A percentile compares a stretch with the other conserved stretches of the same genome.
Evolutionary conservation across 1,139 yeast genomes (phyloP).

Genomic region (Spencermartinsiella ligniputridi): DNA sequence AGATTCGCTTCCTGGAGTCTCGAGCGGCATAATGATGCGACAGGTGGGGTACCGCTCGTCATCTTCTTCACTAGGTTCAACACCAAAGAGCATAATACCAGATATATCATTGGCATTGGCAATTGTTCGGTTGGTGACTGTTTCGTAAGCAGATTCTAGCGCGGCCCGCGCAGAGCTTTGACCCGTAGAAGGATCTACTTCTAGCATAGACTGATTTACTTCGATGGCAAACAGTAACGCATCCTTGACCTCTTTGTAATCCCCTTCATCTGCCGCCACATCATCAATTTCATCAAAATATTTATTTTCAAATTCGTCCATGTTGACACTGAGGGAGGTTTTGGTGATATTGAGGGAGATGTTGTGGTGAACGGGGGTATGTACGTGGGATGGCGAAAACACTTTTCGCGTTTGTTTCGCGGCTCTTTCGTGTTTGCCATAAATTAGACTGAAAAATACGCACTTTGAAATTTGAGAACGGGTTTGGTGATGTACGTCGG

Average conservation of each 20-base stretch:
- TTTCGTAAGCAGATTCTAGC: slow-evolving; percentile 30
- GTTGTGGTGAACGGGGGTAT: too few species aligned
- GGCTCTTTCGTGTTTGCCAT: neutral
- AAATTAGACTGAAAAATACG: neutral
- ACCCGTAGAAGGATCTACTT: slow-evolving; percentile 12
- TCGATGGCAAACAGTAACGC: slow-evolving; percentile 36
- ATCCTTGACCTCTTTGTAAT: slow-evolving; percentile 28
- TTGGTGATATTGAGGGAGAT: too few species aligned
- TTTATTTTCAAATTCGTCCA: neutral
- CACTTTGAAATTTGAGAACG: neutral
- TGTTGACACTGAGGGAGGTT: too few species aligned
- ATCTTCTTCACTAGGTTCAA: slow-evolving; percentile 18
- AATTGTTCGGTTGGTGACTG: slow-evolving; percentile 30
- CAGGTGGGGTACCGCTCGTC: slow-evolving; percentile 18
- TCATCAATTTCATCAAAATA: slow-evolving; percentile 2
- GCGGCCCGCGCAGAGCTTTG: slow-evolving; percentile 22
- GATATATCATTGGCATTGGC: slow-evolving; percentile 29
- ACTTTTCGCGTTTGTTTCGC: neutral
- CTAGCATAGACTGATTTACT: slow-evolving; percentile 32
- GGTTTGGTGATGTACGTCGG: slow-evolving; percentile 1
- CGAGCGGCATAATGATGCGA: slow-evolving; percentile 27
- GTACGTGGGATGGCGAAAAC: too few species aligned
- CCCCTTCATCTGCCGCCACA: slow-evolving; percentile 21
- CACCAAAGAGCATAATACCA: slow-evolving; percentile 35
- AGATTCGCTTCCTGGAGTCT: slow-evolving; percentile 29